phyloP scores from a whole-genome alignment of 1,284 basidiomycete species.

The Vanrija sp. region DNA sequence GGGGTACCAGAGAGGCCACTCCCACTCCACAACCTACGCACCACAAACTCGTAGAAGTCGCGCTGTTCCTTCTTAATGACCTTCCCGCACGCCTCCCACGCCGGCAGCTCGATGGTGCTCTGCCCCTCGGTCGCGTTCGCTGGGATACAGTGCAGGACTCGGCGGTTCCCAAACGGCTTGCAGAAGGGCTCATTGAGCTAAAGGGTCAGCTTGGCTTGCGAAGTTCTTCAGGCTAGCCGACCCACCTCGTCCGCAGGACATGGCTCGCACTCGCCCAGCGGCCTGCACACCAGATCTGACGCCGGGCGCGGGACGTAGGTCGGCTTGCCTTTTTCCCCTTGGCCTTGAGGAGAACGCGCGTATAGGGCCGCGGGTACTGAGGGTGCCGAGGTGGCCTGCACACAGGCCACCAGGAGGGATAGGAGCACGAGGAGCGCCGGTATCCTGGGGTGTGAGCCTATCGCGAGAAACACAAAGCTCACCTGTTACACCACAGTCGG shows the following conservation, averaged over 20 bases:
- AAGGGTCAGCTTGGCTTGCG: background rate
- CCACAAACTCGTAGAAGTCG: constrained; percentile 83
- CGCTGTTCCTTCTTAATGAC: constrained; percentile 69
- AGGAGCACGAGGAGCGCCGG: constrained; percentile 19
- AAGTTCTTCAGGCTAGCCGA: constrained; percentile 13
- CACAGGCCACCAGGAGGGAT: constrained; percentile 7
- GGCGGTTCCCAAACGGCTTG: constrained; percentile 82
- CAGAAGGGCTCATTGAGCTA: constrained; percentile 82
- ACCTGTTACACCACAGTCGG: no score
- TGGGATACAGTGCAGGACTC: constrained; percentile 72
- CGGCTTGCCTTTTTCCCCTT: constrained; percentile 14
- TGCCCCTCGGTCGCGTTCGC: constrained; percentile 11
- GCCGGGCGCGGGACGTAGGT: constrained; percentile 34
- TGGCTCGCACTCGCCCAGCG: constrained; percentile 75
- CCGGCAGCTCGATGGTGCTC: constrained; percentile 58
- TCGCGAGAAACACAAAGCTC: no score
- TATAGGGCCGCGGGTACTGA: background rate
- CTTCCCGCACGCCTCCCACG: constrained; percentile 86
- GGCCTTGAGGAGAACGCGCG: background rate
- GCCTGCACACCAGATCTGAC: constrained; percentile 57
- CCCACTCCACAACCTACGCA: constrained; percentile 44
- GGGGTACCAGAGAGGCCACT: background rate
- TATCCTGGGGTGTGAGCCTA: background rate
- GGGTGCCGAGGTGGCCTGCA: background rate
- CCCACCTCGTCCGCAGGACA: constrained; percentile 74